A percentile compares a stretch with the other conserved stretches of the same genome.
These are phyloP conservation scores for Poteriospumella lacustris DNA, from an alignment of 108 stramenopile genomes.

Conservation along the genomic window DNA sequence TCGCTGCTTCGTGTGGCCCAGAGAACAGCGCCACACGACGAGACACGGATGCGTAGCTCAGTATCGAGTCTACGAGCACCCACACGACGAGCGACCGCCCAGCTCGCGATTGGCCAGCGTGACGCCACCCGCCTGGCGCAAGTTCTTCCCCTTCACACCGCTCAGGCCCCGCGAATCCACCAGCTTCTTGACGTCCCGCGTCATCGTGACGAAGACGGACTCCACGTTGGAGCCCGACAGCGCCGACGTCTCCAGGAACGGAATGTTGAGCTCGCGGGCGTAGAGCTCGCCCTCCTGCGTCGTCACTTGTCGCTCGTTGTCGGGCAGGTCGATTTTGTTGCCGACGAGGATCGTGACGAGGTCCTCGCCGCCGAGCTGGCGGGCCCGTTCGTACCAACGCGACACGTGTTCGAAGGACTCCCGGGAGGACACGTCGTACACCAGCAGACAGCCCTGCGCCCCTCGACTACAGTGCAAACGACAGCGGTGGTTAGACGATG, in stretches of 20 bases:
- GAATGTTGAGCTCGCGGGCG: slow-evolving; percentile 86
- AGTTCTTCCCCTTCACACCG: slow-evolving; percentile 10
- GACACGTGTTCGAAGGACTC: slow-evolving; percentile 22
- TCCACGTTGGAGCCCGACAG: slow-evolving; percentile 65
- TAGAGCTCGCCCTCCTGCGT: slow-evolving; percentile 84
- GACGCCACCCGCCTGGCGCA: slow-evolving; percentile 17
- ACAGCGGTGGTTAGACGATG: too few relatives aligned
- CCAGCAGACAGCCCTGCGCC: slow-evolving; percentile 14
- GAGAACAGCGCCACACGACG: too few relatives aligned
- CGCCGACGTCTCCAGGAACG: slow-evolving; percentile 94
- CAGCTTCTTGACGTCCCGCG: background rate
- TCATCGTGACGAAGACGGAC: slow-evolving; percentile 23
- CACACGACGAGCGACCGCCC: background rate
- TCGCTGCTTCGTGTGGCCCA: too few relatives aligned
- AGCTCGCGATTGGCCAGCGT: slow-evolving; percentile 2
- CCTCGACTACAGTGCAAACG: too few relatives aligned
- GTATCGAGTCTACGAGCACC: background rate
- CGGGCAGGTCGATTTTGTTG: background rate
- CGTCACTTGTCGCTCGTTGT: slow-evolving; percentile 77
- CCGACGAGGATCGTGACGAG: slow-evolving; percentile 3
- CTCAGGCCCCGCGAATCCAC: slow-evolving; percentile 18
- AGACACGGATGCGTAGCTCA: too few relatives aligned
- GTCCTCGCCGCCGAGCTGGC: slow-evolving; percentile 17
- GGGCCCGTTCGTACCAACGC: slow-evolving; percentile 14
- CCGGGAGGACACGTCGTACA: background rate